These are phyloP conservation scores for Globisporangium splendens DNA, from an alignment of 352 stramenopile genomes.

Conservation along the genomic window DNA sequence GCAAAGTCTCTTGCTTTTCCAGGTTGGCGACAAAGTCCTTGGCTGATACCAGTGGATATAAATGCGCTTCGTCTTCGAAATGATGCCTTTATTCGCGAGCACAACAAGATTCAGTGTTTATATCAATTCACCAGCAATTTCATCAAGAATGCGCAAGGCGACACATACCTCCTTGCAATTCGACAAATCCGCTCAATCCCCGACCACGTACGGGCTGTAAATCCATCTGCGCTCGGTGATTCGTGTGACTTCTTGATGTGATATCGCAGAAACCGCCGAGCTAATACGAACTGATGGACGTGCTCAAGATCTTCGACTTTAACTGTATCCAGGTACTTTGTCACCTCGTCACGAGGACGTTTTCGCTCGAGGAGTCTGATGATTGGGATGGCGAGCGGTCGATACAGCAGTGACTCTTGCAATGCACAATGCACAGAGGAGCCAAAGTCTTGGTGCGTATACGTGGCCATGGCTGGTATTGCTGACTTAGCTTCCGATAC, in stretches of 20 bases:
- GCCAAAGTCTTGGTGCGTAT: constrained; percentile 75
- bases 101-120: background rate
- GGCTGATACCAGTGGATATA: constrained; percentile 52
- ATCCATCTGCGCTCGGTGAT: constrained; percentile 15
- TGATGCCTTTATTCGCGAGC: constrained; percentile 21
- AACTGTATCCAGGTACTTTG: constrained; percentile 12
- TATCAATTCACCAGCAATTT: background rate
- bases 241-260: constrained; percentile 34
- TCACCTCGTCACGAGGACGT: constrained; percentile 1
- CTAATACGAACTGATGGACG: constrained; percentile 56
- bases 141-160: background rate
- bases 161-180: constrained; percentile 40
- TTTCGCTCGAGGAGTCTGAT: constrained; percentile 16
- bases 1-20: constrained; percentile 24
- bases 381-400: constrained; percentile 26
- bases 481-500: constrained; percentile 12
- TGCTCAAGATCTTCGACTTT: constrained; percentile 39
- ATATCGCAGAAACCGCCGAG: constrained; percentile 44
- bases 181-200: constrained; percentile 42
- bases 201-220: constrained; percentile 21
- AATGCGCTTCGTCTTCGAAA: constrained; percentile 68
- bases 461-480: constrained; percentile 29
- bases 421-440: constrained; percentile 68
- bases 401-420: constrained; percentile 46
- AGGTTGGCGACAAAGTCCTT: constrained; percentile 29